phyloP scores from a whole-genome alignment of 75 land plant genomes.

The Sequoia sempervirens region DNA sequence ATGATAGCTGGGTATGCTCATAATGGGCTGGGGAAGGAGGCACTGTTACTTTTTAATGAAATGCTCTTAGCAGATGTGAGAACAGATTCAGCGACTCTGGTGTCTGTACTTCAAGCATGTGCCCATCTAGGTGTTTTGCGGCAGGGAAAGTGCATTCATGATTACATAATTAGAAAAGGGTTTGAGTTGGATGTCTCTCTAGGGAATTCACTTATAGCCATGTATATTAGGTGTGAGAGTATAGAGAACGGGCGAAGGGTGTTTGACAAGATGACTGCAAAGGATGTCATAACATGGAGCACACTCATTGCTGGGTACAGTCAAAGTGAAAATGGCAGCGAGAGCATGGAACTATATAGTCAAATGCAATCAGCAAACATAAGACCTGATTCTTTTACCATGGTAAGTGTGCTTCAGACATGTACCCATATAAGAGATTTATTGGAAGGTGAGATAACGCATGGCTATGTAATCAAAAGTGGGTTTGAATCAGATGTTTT shows the following conservation, averaged over 20 bases:
- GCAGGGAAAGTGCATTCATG: constrained; percentile 17
- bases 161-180: constrained; percentile 8
- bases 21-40: constrained; percentile 21
- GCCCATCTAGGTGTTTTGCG: constrained; percentile 25
- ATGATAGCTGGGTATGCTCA: constrained; percentile 41
- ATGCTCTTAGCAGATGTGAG: constrained; percentile 28
- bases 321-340: background rate
- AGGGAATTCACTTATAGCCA: constrained; percentile 11
- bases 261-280: constrained; percentile 11
- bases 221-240: constrained; percentile 14
- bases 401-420: constrained; percentile 9
- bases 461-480: constrained; percentile 13
- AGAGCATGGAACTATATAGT: constrained; percentile 10
- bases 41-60: constrained; percentile 17
- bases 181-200: constrained; percentile 15
- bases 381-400: constrained; percentile 13
- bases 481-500: constrained; percentile 19
- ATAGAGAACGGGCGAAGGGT: constrained; percentile 12
- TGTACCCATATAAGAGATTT: constrained; percentile 11
- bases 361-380: constrained; percentile 8
- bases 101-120: constrained; percentile 40
- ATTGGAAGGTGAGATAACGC: constrained; percentile 13
- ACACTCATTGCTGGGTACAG: constrained; percentile 15
- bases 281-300: constrained; percentile 18
- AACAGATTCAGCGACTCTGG: constrained; percentile 32